Percentiles rank a stretch among this genome's conserved stretches.
phyloP scores from a whole-genome alignment of 2,329 filamentous ascomycete genomes.

The Xenoacremonium recifei region DNA sequence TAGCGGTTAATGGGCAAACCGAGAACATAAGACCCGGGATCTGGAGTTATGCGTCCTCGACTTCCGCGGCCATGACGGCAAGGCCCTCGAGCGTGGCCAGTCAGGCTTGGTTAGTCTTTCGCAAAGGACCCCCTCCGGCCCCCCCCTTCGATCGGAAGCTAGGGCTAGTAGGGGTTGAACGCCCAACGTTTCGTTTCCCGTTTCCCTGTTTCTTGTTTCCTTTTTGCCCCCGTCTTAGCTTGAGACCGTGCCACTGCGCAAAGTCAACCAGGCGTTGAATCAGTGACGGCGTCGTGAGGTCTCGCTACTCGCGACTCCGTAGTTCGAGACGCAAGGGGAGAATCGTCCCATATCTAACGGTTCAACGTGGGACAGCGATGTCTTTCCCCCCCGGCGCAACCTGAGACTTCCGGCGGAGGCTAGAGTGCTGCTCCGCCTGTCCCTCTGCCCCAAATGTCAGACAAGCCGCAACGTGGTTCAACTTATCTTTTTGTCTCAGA shows the following conservation, averaged over 20 bases:
- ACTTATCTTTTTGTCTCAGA: no score
- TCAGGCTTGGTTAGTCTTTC: conserved; percentile 15
- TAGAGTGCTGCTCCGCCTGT: no score
- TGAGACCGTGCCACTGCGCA: not conserved
- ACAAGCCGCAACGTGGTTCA: no score
- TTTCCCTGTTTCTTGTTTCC: conserved; percentile 25
- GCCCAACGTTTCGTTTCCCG: conserved; percentile 27
- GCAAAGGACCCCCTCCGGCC: conserved; percentile 17
- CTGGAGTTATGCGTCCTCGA: conserved; percentile 1
- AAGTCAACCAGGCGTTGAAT: conserved; percentile 1
- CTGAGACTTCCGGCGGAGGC: conserved; percentile 15
- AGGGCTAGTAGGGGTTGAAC: conserved; percentile 13
- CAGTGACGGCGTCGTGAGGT: conserved; percentile 4
- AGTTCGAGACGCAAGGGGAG: conserved; percentile 14
- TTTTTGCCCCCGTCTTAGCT: conserved; percentile 9
- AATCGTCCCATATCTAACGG: conserved; percentile 13
- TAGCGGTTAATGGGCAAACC: conserved; percentile 12
- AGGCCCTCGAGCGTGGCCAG: conserved; percentile 7
- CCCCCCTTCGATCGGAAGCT: conserved; percentile 22
- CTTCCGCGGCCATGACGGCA: not conserved
- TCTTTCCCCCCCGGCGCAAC: conserved; percentile 9
- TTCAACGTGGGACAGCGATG: conserved; percentile 12
- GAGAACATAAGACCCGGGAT: conserved; percentile 13
- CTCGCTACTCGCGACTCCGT: conserved; percentile 7
- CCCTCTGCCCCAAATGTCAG: no score